Evolutionary conservation across 2,329 filamentous ascomycete species (phyloP), one percentile per base, ranked within the genome.

Genomic region (Parafenestella ontariensis): DNA sequence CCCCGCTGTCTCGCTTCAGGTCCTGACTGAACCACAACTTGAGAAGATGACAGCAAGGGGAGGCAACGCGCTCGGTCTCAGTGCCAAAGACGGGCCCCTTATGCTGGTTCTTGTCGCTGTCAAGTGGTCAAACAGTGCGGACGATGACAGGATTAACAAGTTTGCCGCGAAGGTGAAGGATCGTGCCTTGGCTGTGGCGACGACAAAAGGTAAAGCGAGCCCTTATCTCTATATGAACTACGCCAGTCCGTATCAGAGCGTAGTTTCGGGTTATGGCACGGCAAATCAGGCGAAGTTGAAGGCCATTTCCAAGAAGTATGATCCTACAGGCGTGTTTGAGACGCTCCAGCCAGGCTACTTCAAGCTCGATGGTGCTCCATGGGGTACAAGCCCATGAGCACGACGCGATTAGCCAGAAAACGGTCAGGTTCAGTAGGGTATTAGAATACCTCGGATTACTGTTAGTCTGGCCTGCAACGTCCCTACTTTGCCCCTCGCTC

Each of bases 151-250:
- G 1, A 56, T 74, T 15, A 46, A 71, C 15, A 31, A 55, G 8
- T 64, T 63, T 13, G 51, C 59, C 17, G 51, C 54, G 6, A 56
- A 48, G 3, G 50, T 73, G 40, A 59, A 58, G 41, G 50, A 60
- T 6, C 54, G 61, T 3, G 42, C 44, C 1, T n/a, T 53, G 3
- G 53, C 49, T 18, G 49, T 34, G 5, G 61, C 59, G 1, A 53
- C 54, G 15, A 54, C 46, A 0, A 34, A 34, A 10, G 60, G 53
- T 26, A 58, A 57, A 23, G 24, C 47, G 4, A 34, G 33, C 21
- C 34, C 53, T 2, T 60, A 75, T 48, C 46, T 80, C 24, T 82
- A 81, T 63, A 77, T 81, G 75, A 82, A 82, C 58, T 81, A 82
- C 54, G 80, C 76, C 9, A 75, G 71, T 45, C 68, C 71, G 47